Percentiles rank a stretch among this genome's conserved stretches.
phyloP scores from a whole-genome alignment of 768 basidiomycete genomes.

The Xanthoconium purpureum region DNA sequence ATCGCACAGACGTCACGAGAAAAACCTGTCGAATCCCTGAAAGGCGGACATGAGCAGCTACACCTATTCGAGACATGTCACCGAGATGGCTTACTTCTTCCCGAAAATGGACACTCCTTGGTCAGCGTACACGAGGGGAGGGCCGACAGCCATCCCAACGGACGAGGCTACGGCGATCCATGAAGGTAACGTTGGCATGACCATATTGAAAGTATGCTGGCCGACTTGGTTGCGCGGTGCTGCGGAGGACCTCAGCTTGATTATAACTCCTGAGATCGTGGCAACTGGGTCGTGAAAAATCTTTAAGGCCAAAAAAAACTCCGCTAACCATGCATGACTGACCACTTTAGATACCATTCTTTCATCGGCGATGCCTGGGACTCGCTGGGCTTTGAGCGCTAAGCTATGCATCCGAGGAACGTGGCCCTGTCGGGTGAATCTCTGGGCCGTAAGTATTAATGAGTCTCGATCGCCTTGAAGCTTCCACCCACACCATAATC shows the following conservation, averaged over 20 bases:
- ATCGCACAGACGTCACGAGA: conserved; percentile 86
- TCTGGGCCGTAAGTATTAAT: conserved; percentile 11
- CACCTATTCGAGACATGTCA: not conserved
- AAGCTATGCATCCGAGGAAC: not conserved
- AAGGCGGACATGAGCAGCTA: conserved; percentile 1
- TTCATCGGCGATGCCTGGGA: not conserved
- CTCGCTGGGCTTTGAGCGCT: conserved; percentile 8
- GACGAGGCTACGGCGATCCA: conserved; percentile 74
- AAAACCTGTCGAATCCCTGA: conserved; percentile 80
- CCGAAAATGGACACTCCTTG: conserved; percentile 77
- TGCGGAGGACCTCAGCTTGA: conserved; percentile 2
- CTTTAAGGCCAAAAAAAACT: no score
- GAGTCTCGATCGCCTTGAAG: conserved; percentile 14
- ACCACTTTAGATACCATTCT: not conserved
- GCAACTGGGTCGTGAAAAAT: no score
- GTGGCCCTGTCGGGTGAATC: conserved; percentile 6
- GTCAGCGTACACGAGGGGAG: conserved; percentile 82
- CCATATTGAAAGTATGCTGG: not conserved
- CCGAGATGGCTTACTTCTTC: conserved; percentile 51
- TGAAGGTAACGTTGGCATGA: conserved; percentile 37
- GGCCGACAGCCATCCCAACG: conserved; percentile 80
- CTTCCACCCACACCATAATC: conserved; percentile 13
- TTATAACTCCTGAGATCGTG: not conserved
- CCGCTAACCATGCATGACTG: not conserved
- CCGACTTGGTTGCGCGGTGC: not conserved